phyloP scores from a whole-genome alignment of 768 basidiomycete genomes.

The Lanmaoa rubissima region DNA sequence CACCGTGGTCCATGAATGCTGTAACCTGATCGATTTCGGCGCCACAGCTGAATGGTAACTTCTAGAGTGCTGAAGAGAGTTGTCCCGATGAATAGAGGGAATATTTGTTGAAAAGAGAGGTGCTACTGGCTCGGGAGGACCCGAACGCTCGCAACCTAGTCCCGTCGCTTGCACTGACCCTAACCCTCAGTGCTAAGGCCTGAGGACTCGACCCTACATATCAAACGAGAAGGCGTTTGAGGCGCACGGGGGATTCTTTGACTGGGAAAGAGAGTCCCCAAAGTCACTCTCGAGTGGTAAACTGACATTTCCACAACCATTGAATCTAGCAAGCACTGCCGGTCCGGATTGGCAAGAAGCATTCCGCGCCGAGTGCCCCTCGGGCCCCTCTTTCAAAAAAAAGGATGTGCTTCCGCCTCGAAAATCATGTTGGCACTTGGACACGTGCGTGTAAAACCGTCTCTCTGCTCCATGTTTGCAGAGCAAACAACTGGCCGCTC shows the following conservation, averaged over 20 bases:
- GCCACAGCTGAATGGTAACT: background rate
- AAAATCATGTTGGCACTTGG: background rate
- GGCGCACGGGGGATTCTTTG: constrained; percentile 35
- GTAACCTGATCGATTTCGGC: background rate
- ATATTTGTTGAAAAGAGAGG: too few species aligned
- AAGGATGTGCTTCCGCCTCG: background rate
- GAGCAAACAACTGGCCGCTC: background rate
- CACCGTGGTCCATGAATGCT: background rate
- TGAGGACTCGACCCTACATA: too few species aligned
- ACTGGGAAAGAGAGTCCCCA: constrained; percentile 30
- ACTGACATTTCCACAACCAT: too few species aligned
- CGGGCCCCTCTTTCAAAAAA: too few species aligned
- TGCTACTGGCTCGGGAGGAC: too few species aligned
- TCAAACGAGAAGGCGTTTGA: constrained; percentile 32
- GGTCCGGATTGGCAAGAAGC: too few species aligned
- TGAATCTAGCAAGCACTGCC: too few species aligned
- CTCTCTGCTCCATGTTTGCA: background rate
- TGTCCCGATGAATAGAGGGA: background rate
- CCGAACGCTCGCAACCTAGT: too few species aligned
- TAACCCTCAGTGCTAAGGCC: too few species aligned
- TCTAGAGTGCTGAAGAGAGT: background rate
- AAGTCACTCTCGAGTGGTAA: too few species aligned
- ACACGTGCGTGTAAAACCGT: background rate
- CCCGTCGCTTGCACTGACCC: too few species aligned
- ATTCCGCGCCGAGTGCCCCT: too few species aligned